Evolutionary conservation across 2,329 filamentous ascomycete genomes (phyloP).

Genomic region (Cytospora leucostoma): DNA sequence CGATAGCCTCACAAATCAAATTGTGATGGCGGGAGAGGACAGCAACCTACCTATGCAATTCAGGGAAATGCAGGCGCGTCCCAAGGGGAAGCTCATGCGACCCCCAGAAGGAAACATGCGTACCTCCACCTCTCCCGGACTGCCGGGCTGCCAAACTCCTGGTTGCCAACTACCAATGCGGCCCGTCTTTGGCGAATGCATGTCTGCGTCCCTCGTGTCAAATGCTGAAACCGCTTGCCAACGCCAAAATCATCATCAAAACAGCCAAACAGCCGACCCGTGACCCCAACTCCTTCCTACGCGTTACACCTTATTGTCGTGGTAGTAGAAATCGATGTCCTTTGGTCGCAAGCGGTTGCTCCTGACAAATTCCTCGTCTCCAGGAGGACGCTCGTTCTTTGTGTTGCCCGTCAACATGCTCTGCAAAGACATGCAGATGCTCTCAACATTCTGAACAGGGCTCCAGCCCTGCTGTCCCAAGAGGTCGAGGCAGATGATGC

Average conservation of each 20-base stretch:
- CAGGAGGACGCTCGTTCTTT: constrained; percentile 85
- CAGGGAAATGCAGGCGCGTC: neutral
- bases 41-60: neutral
- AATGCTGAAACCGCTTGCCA: constrained; percentile 18
- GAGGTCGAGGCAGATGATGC: constrained; percentile 96
- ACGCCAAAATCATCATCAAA: neutral
- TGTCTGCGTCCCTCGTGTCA: constrained; percentile 5
- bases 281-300: neutral
- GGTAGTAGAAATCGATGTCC: constrained; percentile 92
- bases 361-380: constrained; percentile 85
- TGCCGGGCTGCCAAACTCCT: constrained; percentile 13
- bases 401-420: constrained; percentile 97
- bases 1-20: neutral
- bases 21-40: constrained; percentile 1
- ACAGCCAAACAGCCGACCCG: neutral
- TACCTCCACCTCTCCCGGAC: neutral
- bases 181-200: neutral
- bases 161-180: constrained; percentile 2
- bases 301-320: constrained; percentile 75
- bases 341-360: constrained; percentile 76
- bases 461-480: constrained; percentile 89
- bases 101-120: neutral
- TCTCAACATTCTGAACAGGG: constrained; percentile 95
- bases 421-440: constrained; percentile 94
- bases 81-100: neutral